Evolutionary conservation across 176 grass and related monocot species (phyloP).

Genomic region (Thinopyrum elongatum): DNA sequence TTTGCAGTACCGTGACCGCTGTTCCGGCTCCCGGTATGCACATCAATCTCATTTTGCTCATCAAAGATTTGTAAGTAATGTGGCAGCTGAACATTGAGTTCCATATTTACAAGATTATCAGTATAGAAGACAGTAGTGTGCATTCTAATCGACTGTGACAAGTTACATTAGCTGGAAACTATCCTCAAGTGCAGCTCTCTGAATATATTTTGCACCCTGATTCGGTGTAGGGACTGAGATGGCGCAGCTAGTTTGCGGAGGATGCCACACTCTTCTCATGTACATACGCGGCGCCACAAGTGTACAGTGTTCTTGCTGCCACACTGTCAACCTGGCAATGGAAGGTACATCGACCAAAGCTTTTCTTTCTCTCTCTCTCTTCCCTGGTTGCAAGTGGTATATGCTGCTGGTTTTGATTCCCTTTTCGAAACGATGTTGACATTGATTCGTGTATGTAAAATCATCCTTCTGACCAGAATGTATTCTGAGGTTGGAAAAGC

Average conservation of each 20-base stretch:
- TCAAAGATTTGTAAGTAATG: constrained; percentile 12
- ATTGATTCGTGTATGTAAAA: constrained; percentile 22
- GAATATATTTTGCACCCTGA: neutral
- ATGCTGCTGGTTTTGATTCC: constrained; percentile 41
- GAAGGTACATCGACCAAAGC: constrained; percentile 60
- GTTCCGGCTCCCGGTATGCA: constrained; percentile 84
- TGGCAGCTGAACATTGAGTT: constrained; percentile 13
- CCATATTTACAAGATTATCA: neutral
- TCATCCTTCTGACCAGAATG: neutral
- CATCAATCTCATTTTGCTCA: constrained; percentile 1
- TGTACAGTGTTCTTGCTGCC: constrained; percentile 97
- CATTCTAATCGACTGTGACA: neutral
- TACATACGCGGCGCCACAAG: constrained; percentile 89
- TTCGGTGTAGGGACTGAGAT: constrained; percentile 76
- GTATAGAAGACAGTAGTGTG: neutral
- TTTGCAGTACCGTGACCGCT: constrained; percentile 86
- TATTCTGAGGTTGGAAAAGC: constrained; percentile 1
- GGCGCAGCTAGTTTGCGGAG: constrained; percentile 93
- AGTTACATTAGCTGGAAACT: constrained; percentile 19
- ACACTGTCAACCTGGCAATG: constrained; percentile 89
- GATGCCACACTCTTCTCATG: constrained; percentile 99
- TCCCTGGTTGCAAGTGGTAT: constrained; percentile 14
- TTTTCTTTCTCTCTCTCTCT: constrained; percentile 11
- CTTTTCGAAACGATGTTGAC: neutral
- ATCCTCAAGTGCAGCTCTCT: neutral